Evolutionary conservation across 768 basidiomycete species (phyloP), one percentile per base, ranked within the genome.

Genomic region (Leccinum boreale): DNA sequence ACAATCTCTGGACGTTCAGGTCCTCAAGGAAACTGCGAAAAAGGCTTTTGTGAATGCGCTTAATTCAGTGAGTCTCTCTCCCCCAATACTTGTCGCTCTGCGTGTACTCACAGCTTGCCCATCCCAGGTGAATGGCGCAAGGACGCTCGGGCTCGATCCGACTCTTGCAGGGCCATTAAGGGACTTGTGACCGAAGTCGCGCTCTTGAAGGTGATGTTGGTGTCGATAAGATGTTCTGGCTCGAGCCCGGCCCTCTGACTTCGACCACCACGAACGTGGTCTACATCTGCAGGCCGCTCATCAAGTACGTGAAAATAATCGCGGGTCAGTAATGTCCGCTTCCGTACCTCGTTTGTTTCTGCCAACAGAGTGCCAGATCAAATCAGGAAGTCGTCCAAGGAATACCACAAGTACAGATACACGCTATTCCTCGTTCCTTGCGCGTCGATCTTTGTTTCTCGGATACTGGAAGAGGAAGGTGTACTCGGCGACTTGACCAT

Each of bases 141-240:
- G 98, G 78, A 99, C 97, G 1, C 85, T 99, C 28, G 92, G 98
- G 17, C 81, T 99, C 1, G 94, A 98, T 66, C 78, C 90, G 5
- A 80, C 86, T 3, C 77, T 98, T 12, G 89, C 94, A 1, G 96
- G 96, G 0, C 94, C 97, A 0, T 78, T 99, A n/a, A n/a, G 39
- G 94, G 96, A 0, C 81, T 99, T 11, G 85, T 98, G n/a, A 95
- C 93, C 2, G 97, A 98, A 65, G 92, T 98, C 1, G 83, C 94
- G 2, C 73, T 95, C 15, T 77, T 98, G 55, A 98, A 98, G 85
- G 97, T 94, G 52, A 28, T 65, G 67, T 36, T n/a, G 95, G 94
- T 5, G 93, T 99, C 3, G 95, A 98, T 77, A 97, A 97, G 79
- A 96, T 99, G 92, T 97, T 95, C 76, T 99, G 96, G 96, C 84